Percentiles rank a stretch among this genome's conserved stretches.
Conservation (phyloP, 2,329 filamentous ascomycete species). For the Purpureocillium takamizusanense region DNA sequence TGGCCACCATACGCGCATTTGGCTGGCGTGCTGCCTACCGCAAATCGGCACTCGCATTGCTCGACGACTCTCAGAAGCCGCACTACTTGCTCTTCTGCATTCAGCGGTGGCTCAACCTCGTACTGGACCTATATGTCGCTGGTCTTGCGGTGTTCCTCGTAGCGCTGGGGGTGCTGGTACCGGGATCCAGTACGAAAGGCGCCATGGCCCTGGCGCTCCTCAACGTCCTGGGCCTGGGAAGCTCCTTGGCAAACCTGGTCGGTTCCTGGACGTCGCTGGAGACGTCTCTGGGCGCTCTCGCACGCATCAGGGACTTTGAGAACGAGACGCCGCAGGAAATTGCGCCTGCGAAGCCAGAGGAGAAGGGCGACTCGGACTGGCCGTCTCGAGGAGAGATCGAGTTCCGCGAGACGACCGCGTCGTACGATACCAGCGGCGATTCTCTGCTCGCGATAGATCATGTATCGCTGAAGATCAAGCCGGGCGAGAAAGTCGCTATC, state of each 20-base stretch:
- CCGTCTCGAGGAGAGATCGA: slow-evolving; percentile 16
- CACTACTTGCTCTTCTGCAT: slow-evolving; percentile 41
- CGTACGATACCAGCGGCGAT: slow-evolving; percentile 8
- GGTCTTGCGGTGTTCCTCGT: slow-evolving; percentile 11
- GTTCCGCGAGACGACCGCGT: slow-evolving; percentile 15
- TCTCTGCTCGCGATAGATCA: slow-evolving; percentile 9
- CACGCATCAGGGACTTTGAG: slow-evolving; percentile 15
- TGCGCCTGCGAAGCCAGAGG: neutral
- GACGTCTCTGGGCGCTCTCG: slow-evolving; percentile 17
- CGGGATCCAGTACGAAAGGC: slow-evolving; percentile 8
- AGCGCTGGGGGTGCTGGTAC: slow-evolving; percentile 25
- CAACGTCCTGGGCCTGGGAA: slow-evolving; percentile 17
- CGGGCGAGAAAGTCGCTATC: slow-evolving; percentile 21
- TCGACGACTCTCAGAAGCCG: slow-evolving; percentile 40
- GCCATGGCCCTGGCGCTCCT: slow-evolving; percentile 12
- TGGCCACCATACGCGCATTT: slow-evolving; percentile 39
- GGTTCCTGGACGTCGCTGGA: slow-evolving; percentile 22
- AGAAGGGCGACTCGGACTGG: slow-evolving; percentile 10
- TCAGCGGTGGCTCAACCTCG: slow-evolving; percentile 41
- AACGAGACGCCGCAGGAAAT: slow-evolving; percentile 11
- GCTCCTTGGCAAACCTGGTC: slow-evolving; percentile 14
- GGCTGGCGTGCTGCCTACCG: slow-evolving; percentile 33
- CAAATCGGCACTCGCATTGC: slow-evolving; percentile 27
- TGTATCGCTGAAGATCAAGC: slow-evolving; percentile 14
- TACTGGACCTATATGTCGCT: slow-evolving; percentile 32